These are phyloP conservation scores for Mrakia blollopis DNA, from an alignment of 768 basidiomycete species.

Conservation along the genomic window DNA sequence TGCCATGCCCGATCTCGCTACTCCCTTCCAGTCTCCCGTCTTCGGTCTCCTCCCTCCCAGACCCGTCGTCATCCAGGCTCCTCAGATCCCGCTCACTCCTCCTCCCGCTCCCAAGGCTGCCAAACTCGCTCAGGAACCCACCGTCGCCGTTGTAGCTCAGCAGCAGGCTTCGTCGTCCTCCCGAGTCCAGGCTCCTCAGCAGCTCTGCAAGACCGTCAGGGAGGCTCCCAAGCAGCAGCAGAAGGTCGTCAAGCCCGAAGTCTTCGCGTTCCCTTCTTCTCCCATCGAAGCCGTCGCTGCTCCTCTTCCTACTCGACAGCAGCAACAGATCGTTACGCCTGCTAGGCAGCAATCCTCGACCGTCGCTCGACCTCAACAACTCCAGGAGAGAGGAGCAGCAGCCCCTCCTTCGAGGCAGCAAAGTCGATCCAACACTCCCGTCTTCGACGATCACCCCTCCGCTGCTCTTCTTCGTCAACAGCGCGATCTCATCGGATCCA, in stretches of 20 bases:
- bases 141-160: neutral
- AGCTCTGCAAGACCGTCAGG: neutral
- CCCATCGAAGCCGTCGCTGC: neutral
- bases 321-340: neutral
- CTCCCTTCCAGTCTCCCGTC: constrained; percentile 6
- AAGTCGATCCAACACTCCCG: constrained; percentile 8
- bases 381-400: neutral
- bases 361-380: neutral
- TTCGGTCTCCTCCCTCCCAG: neutral
- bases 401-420: neutral
- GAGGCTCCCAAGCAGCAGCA: neutral
- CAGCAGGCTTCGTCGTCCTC: neutral
- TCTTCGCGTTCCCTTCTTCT: constrained; percentile 11
- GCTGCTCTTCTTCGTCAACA: neutral
- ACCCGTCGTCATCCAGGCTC: constrained; percentile 1
- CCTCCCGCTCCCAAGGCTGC: neutral
- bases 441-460: neutral
- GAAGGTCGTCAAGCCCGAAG: constrained; percentile 1
- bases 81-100: neutral
- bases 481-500: neutral
- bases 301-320: neutral
- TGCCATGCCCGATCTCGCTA: constrained; percentile 16
- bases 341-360: neutral
- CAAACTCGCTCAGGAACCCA: neutral
- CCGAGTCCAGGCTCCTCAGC: neutral